These are phyloP conservation scores for Rhododendron simsii DNA, from an alignment of 148 eudicot species.

Conservation along the genomic window DNA sequence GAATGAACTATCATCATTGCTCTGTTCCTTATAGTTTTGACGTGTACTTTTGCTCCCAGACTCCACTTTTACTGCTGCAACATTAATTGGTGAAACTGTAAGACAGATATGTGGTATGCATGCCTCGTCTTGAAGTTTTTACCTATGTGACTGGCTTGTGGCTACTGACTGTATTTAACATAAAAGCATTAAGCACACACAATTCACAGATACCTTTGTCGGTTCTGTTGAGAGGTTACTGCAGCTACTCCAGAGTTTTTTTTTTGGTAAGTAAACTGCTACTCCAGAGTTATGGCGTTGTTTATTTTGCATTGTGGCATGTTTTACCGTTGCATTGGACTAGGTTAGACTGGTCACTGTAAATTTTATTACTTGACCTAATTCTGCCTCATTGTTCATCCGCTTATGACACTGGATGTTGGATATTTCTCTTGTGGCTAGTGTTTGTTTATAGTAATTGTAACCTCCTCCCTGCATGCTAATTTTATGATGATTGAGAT, in stretches of 20 bases:
- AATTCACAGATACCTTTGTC: not conserved
- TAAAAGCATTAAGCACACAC: not conserved
- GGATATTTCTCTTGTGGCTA: not conserved
- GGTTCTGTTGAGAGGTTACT: not conserved
- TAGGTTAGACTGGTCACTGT: not conserved
- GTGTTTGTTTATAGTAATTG: not conserved
- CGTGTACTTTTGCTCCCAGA: not conserved
- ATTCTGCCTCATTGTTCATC: not conserved
- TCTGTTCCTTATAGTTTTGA: not conserved
- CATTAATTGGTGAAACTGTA: not conserved
- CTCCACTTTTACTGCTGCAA: not conserved
- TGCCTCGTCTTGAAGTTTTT: not conserved
- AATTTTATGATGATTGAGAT: conserved; percentile 1
- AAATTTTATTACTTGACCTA: not conserved
- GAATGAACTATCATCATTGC: not conserved
- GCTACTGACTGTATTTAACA: not conserved
- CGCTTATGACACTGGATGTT: not conserved
- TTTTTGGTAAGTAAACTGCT: no score
- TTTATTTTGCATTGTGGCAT: not conserved
- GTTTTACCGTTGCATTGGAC: not conserved
- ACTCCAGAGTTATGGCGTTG: not conserved
- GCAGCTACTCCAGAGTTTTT: not conserved
- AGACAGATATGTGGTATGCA: not conserved
- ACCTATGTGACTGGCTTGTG: not conserved
- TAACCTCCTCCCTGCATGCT: not conserved